Conservation (phyloP, 306 rosid species). For the Inga laurina region DNA sequence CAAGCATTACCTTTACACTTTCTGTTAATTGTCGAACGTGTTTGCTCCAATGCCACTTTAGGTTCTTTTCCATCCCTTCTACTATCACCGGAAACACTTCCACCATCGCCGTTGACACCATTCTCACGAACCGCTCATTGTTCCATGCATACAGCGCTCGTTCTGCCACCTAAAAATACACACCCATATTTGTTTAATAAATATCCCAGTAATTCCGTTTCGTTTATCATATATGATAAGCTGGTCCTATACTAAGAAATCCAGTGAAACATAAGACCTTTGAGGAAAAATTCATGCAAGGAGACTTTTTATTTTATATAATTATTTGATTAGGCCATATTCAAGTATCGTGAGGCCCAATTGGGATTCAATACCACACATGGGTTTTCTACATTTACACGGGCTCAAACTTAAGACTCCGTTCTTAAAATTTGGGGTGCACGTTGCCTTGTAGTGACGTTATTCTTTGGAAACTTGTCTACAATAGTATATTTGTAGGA, state of each 20-base stretch:
- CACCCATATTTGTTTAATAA: neutral
- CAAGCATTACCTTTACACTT: conserved; percentile 65
- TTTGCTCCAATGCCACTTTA: conserved; percentile 78
- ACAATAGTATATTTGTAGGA: too few species aligned
- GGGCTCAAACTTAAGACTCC: too few species aligned
- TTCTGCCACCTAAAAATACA: conserved; percentile 65
- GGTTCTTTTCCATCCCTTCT: conserved; percentile 74
- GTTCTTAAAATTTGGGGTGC: too few species aligned
- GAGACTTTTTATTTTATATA: too few species aligned
- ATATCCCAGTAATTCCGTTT: neutral
- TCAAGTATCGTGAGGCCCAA: too few species aligned
- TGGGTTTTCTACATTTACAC: too few species aligned
- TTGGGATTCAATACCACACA: too few species aligned
- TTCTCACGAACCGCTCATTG: conserved; percentile 79
- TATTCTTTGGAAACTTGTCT: too few species aligned
- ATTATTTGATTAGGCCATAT: too few species aligned
- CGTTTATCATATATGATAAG: neutral
- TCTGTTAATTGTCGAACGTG: conserved; percentile 62
- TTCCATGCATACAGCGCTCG: conserved; percentile 85
- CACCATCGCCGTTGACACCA: conserved; percentile 60
- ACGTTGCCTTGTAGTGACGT: too few species aligned
- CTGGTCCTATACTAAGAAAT: neutral
- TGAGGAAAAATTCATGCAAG: too few species aligned
- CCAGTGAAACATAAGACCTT: too few species aligned
- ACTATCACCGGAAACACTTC: conserved; percentile 70